These are phyloP conservation scores for Capronia epimyces DNA, from an alignment of 2,329 filamentous ascomycete genomes.

Conservation along the genomic window DNA sequence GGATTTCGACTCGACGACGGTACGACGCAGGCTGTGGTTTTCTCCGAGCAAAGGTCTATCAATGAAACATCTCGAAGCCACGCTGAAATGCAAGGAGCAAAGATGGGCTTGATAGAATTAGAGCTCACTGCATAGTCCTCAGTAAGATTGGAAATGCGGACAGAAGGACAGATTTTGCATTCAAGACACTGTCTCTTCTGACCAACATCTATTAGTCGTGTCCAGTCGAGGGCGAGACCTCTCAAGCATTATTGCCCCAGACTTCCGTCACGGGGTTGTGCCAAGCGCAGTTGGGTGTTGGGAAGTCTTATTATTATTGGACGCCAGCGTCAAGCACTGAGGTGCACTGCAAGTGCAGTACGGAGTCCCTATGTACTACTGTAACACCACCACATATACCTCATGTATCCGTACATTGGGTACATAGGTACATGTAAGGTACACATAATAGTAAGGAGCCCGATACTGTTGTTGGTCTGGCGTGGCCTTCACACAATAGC, in stretches of 20 bases:
- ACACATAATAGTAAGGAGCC: too few species aligned
- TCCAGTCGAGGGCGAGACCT: not conserved
- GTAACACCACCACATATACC: too few species aligned
- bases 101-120: not conserved
- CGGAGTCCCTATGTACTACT: too few species aligned
- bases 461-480: too few species aligned
- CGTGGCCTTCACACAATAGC: too few species aligned
- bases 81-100: not conserved
- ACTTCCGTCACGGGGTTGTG: conserved; percentile 9
- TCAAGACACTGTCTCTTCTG: not conserved
- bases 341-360: too few species aligned
- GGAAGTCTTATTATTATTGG: too few species aligned
- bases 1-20: conserved; percentile 14
- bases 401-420: too few species aligned
- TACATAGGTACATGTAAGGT: too few species aligned
- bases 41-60: conserved; percentile 5
- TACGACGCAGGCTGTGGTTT: conserved; percentile 7
- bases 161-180: not conserved
- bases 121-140: not conserved
- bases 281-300: not conserved
- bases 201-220: not conserved
- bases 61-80: conserved; percentile 7
- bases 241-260: conserved; percentile 9
- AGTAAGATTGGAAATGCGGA: not conserved
- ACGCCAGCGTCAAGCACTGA: not conserved